These are phyloP conservation scores for Wickerhamomyces canadensis DNA, from an alignment of 805 yeast genomes.

Conservation along the genomic window DNA sequence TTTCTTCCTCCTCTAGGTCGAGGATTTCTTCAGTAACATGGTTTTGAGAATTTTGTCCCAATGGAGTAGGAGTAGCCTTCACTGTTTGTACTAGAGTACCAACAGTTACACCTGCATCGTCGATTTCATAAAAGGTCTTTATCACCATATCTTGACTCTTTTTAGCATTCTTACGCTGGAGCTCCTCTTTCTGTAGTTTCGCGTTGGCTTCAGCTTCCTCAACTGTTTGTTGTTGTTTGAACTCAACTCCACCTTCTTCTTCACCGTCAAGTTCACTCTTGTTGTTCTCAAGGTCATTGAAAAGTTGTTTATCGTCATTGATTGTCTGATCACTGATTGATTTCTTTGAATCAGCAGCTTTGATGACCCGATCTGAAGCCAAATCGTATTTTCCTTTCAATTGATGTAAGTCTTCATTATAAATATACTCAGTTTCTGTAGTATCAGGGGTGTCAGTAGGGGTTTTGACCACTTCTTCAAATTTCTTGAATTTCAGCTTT, in stretches of 20 bases:
- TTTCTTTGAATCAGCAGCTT: constrained; percentile 6
- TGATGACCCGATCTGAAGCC: constrained; percentile 19
- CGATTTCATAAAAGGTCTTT: constrained; percentile 23
- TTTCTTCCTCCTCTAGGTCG: constrained; percentile 1
- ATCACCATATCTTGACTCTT: constrained; percentile 15
- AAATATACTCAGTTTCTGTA: constrained; percentile 1
- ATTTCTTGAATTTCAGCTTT: constrained; percentile 19
- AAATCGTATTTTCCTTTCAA: constrained; percentile 20
- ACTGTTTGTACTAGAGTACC: constrained; percentile 25
- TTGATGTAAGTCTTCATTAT: constrained; percentile 4
- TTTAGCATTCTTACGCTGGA: constrained; percentile 11
- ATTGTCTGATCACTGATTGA: constrained; percentile 6
- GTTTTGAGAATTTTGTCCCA: constrained; percentile 31
- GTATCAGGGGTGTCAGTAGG: no score
- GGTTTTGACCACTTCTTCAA: no score
- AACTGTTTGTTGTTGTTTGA: constrained; percentile 18
- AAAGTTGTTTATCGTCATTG: constrained; percentile 19
- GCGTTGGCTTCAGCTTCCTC: constrained; percentile 18
- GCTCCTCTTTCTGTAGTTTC: constrained; percentile 6
- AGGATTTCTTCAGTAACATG: constrained; percentile 3
- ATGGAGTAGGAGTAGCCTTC: constrained; percentile 29
- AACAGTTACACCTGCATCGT: constrained; percentile 22
- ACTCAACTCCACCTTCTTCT: constrained; percentile 25
- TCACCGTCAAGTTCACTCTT: constrained; percentile 22
- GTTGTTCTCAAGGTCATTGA: constrained; percentile 18